phyloP scores from a whole-genome alignment of 2,329 filamentous ascomycete genomes.

The Periconia sp. region DNA sequence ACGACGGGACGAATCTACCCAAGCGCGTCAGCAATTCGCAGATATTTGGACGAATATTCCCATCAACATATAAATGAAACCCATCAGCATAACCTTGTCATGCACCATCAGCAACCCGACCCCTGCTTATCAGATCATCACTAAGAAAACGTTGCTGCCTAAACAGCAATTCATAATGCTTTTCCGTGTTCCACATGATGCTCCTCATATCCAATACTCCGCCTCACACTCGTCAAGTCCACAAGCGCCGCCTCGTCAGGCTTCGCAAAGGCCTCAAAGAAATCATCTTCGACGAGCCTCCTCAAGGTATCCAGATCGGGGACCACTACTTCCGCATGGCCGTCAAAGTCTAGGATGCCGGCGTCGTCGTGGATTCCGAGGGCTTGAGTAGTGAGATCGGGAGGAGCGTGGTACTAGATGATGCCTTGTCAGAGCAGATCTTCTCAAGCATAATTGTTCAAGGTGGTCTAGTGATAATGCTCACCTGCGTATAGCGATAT shows the following conservation, averaged over 20 bases:
- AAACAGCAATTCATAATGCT: neutral
- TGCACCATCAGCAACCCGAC: too few species aligned
- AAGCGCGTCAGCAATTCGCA: too few species aligned
- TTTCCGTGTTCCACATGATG: constrained; percentile 3
- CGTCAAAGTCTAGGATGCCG: constrained; percentile 8
- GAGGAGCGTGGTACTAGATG: too few species aligned
- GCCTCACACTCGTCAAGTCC: neutral
- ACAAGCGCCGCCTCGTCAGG: constrained; percentile 3
- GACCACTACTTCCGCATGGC: constrained; percentile 9
- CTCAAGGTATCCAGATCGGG: constrained; percentile 5
- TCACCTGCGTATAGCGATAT: constrained; percentile 8
- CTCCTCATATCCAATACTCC: constrained; percentile 1
- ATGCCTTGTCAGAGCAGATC: too few species aligned
- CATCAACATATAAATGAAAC: too few species aligned
- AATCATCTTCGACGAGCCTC: constrained; percentile 11
- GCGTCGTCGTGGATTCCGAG: constrained; percentile 3
- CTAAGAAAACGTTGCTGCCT: too few species aligned
- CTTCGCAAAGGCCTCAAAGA: constrained; percentile 9
- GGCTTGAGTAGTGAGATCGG: too few species aligned
- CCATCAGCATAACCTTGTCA: too few species aligned
- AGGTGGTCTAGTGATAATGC: constrained; percentile 1
- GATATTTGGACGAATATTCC: too few species aligned
- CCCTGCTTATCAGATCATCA: too few species aligned
- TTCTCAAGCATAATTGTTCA: neutral
- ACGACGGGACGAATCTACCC: too few species aligned